Evolutionary conservation across 2,329 filamentous ascomycete species (phyloP), one percentile per base, ranked within the genome.

Genomic region (Epicoccum nigrum): DNA sequence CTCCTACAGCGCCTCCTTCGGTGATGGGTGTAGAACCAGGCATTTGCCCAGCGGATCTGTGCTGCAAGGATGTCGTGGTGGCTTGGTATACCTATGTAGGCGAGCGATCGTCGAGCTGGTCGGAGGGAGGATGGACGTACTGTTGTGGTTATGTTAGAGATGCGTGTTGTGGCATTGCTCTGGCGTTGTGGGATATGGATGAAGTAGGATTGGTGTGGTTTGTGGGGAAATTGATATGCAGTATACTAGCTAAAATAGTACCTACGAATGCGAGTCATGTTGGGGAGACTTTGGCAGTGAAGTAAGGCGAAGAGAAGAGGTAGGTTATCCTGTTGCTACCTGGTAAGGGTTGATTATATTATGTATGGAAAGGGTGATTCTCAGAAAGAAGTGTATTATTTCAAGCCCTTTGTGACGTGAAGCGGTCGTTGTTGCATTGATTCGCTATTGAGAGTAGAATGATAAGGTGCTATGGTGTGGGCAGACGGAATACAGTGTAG

Each of bases 221-320:
- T 13, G 30, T n/a, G 25, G 20, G n/a, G 15, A 39, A 27, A 40
- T 16, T 13, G 23, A 7, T 9, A 25, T 25, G 9, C 34, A 23
- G 38, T 34, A 33, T 13, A 35, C 28, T 21, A 19, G 16, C 4
- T 13, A 27, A 25, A 30, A 15, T 19, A 20, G 19, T 20, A 56
- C 59, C 60, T 53, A 64, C 62, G 43, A 44, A 50, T 47, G 45
- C 58, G 51, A 34, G 56, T 54, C 60, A 60, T 63, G 28, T 34
- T 34, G 7, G 28, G 11, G 44, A 27, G 23, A 46, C n/a, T 11
- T 11, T 15, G 20, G 20, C 30, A 34, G 20, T 17, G 16, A 15
- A 19, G 34, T 27, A 11, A 1, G 15, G 15, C 11, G 5, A 19
- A n/a, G n/a, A 13, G 7, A 40, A n/a, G 19, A n/a, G 6, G 20